Base-by-base conservation (phyloP, 805 yeast species). In the Wickerhamiella occidentalis region DNA sequence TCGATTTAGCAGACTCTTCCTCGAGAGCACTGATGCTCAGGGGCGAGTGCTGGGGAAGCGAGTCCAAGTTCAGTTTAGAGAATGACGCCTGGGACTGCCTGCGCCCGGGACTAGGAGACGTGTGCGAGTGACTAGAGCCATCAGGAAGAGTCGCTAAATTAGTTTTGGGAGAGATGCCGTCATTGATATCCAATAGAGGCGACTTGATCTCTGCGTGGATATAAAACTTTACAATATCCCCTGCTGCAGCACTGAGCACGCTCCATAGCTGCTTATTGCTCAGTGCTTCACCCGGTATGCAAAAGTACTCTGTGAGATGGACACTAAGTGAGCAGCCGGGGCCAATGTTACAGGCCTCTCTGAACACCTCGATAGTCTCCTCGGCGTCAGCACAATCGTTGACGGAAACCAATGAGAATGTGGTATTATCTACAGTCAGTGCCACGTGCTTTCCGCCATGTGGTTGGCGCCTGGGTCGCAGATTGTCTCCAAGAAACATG, bases 221-320 rank as follows among this genome's bases (percentile, higher is more conserved):
- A 35, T 41, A 50, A 33, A 58, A 54, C 51, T 59, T 58, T 37
- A 57, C 58, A 33, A 58, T 57, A 33, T 57, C 61, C 23, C 61
- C 59, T 2, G 63, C 53, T 0, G 59, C 54, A 3, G 59, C 56
- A 9, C 55, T 47, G 45, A 58, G 45, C 17, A 58, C 53, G 45
- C 46, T 49, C 62, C 62, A 57, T n/a, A 58, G 49, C 26, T 56
- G 58, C 23, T 41, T 50, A 36, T 61, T 61, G 41, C 51, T 55
- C 38, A 64, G 58, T 15, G 59, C 52, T 19, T 58, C 58, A 18
- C 70, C 65, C 3, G 59, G 57, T 19, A 71, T 70, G 45, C 78
- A 68, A 18, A 78, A 77, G 61, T 79, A 77, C 47, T 85, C 94
- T 0, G 94, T 82, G 53, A 85, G 62, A 54, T 80, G 82, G 38